These are phyloP conservation scores for Achaetomiella virescens DNA, from an alignment of 495 filamentous ascomycete genomes.

Conservation along the genomic window DNA sequence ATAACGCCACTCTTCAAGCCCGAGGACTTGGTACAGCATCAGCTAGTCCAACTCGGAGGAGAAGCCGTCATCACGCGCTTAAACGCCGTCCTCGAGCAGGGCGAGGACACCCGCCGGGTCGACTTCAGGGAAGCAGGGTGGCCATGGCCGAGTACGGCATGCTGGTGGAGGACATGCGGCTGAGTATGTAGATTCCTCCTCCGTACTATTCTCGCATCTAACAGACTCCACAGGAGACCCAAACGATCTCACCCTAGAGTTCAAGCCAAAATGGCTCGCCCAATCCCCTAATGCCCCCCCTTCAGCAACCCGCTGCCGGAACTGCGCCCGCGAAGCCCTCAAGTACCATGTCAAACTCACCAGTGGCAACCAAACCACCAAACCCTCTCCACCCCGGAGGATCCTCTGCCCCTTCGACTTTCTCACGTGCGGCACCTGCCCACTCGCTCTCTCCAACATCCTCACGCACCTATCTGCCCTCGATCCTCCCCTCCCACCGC, in stretches of 20 bases:
- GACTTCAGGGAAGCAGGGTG: slow-evolving; percentile 52
- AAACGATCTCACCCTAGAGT: slow-evolving; percentile 55
- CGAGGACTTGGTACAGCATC: slow-evolving; percentile 55
- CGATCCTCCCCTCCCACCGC: background rate
- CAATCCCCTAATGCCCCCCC: slow-evolving; percentile 74
- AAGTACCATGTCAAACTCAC: slow-evolving; percentile 11
- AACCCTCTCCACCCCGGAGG: background rate
- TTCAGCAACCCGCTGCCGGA: slow-evolving; percentile 65
- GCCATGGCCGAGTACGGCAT: slow-evolving; percentile 58
- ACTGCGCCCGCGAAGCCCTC: slow-evolving; percentile 68
- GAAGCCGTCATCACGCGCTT: slow-evolving; percentile 28
- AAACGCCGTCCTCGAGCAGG: slow-evolving; percentile 43
- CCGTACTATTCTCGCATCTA: background rate
- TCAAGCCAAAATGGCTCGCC: slow-evolving; percentile 93
- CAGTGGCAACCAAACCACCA: background rate
- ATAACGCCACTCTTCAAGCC: slow-evolving; percentile 54
- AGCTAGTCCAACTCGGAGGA: slow-evolving; percentile 47
- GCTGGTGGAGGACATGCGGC: slow-evolving; percentile 75
- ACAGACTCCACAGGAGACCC: slow-evolving; percentile 17
- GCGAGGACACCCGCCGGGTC: slow-evolving; percentile 38
- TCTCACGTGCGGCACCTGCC: slow-evolving; percentile 4
- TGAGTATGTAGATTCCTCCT: slow-evolving; percentile 15
- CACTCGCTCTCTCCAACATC: background rate
- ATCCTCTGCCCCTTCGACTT: slow-evolving; percentile 28
- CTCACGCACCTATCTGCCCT: background rate